Evolutionary conservation across 805 yeast genomes (phyloP), one percentile per base, ranked within the genome.

Genomic region (Candida piceae): DNA sequence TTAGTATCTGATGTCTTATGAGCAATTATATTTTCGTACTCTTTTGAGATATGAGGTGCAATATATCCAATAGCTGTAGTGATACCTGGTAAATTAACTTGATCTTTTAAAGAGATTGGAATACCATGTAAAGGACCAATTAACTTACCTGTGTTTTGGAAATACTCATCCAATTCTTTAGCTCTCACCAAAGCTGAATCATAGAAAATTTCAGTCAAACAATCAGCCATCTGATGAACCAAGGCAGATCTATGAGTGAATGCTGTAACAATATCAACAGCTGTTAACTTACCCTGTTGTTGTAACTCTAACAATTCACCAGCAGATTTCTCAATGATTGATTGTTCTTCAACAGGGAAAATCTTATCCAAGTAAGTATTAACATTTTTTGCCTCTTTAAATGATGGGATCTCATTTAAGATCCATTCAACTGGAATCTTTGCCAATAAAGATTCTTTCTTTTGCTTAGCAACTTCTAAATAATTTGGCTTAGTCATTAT

Each of bases 61-160:
- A 65, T 62, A 39, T 64, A 67, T 4, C 69, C 67, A 19, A 63
- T 60, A 21, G 68, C 63, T 5, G 73, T 61, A 38, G 64, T 60
- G 28, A 56, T 53, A 16, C 66, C 69, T 39, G 55, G 60, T 41
- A 61, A 54, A 39, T 60, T 54, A 46, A 65, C 55, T 45, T 69
- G 74, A 46, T 70, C 74, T 45, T 70, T 70, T 29, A 69, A 51
- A 0, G 74, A 69, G 15, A 70, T 49, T 1, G 75, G 76, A 34
- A 69, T 49, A 4, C 74, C 74, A 42, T 67, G 74, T 34, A 67
- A 56, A 12, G 66, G 69, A 21, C 73, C 74, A 15, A 61, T 46
- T 1, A 65, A 44, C 34, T 58, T 50, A 1, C 69, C 69, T 12
- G 60, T 50, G n/a, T 31, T 27, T 17, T 53, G 40, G 31, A 50